Conservation (phyloP, 179 eudicot genomes). For the Beta lomatogona region DNA sequence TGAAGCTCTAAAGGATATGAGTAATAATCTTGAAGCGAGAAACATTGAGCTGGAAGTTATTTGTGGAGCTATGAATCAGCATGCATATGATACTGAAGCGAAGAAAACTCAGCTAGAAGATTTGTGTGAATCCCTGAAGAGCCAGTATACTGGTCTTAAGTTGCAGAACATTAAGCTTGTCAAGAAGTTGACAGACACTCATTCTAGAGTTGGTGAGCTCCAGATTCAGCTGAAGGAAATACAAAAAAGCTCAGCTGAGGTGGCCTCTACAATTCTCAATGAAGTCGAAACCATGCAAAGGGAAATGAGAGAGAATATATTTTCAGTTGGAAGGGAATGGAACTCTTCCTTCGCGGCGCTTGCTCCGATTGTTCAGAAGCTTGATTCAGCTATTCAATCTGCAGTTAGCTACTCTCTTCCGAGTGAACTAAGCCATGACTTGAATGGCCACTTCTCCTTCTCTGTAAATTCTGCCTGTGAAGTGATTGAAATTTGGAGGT, state of each 20-base stretch:
- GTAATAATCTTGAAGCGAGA: slow-evolving; percentile 51
- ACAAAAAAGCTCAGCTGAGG: slow-evolving; percentile 42
- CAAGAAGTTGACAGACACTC: slow-evolving; percentile 45
- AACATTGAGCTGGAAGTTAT: slow-evolving; percentile 70
- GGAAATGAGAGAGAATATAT: slow-evolving; percentile 48
- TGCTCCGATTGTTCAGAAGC: slow-evolving; percentile 54
- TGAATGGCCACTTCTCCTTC: slow-evolving; percentile 39
- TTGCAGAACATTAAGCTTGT: slow-evolving; percentile 48
- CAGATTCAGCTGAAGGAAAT: slow-evolving; percentile 56
- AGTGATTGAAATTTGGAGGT: slow-evolving; percentile 56
- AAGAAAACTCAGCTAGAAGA: slow-evolving; percentile 50
- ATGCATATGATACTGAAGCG: slow-evolving; percentile 47
- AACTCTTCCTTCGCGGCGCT: slow-evolving; percentile 42
- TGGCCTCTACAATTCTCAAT: slow-evolving; percentile 41
- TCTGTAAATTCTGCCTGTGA: slow-evolving; percentile 61
- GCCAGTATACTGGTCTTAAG: slow-evolving; percentile 37
- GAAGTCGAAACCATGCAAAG: slow-evolving; percentile 54
- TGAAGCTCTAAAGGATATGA: slow-evolving; percentile 50
- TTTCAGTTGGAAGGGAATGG: slow-evolving; percentile 50
- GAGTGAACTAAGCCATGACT: slow-evolving; percentile 21
- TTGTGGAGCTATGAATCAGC: slow-evolving; percentile 61
- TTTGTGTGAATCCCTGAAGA: slow-evolving; percentile 43
- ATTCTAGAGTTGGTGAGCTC: slow-evolving; percentile 46
- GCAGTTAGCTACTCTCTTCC: slow-evolving; percentile 24
- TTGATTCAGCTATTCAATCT: slow-evolving; percentile 42